Evolutionary conservation across 108 stramenopile species (phyloP), one percentile per base, ranked within the genome.

Genomic region (Fistulifera pelliculosa): DNA sequence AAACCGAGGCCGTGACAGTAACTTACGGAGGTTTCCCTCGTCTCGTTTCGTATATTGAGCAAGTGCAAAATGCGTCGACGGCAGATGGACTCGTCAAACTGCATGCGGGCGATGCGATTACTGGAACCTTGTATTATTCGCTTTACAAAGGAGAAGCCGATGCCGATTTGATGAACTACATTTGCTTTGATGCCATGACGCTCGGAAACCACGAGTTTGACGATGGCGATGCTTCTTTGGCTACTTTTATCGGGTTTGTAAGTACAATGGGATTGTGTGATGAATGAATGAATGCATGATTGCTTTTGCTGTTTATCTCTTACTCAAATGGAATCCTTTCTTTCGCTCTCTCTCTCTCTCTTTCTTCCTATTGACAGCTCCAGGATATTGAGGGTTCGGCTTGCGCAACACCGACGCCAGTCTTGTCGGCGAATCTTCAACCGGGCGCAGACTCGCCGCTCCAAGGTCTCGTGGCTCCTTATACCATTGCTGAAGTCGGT

Each of bases 191-290:
- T 45, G 74, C 61, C 24, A 58, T 75, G 18, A 55, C 56, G 15
- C 49, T 57, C 58, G 78, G 78, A 41, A 80, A 80, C 43, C 78
- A 80, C 45, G 78, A 80, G 49, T 80, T 80, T 49, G 78, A 80
- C 49, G 54, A 66, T 12, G 78, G 78, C 28, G 74, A 80, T 60
- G 56, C 31, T 4, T 26, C 18, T 0, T 49, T 80, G 13, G 74
- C 74, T 23, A 52, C 41, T 17, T 75, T 80, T 35, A 47, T 73
- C 24, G 23, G 41, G 4, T 18, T 42, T 47, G 35, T 74, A 35
- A 35, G 31, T 35, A 6, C 8, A 35, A 6, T 3, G 3, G 3
- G 49, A 15, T 48, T 11, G 44, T 21, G 7, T 21, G 7, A 5
- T 21, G 19, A 18, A 6, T 51, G 4, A 6, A 51, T 6, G 4